Evolutionary conservation across 1,284 basidiomycete genomes (phyloP).

Genomic region (Trametes polyzona): DNA sequence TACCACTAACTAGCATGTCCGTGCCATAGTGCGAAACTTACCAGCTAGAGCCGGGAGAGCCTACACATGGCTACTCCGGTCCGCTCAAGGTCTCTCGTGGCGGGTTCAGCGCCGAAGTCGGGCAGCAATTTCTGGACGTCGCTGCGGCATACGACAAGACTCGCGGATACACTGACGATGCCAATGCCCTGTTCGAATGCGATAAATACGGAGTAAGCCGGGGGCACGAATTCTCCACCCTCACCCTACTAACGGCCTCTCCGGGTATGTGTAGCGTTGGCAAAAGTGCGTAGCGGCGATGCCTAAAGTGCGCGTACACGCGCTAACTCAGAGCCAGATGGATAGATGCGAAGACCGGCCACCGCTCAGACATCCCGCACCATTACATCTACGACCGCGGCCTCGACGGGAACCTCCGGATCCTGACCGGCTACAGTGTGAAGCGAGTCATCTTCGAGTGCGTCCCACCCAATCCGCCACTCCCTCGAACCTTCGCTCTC

Average conservation of each 20-base stretch:
- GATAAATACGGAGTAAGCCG: conserved; percentile 34
- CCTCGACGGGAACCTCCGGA: conserved; percentile 24
- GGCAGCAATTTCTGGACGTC: conserved; percentile 50
- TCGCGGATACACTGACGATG: conserved; percentile 26
- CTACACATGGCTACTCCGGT: conserved; percentile 55
- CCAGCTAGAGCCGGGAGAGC: conserved; percentile 36
- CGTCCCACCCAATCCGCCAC: too few species aligned
- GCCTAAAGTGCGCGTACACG: not conserved
- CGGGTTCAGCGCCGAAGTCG: conserved; percentile 41
- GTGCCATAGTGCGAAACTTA: conserved; percentile 65
- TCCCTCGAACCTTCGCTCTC: too few species aligned
- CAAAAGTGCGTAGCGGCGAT: conserved; percentile 15
- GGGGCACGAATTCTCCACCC: not conserved
- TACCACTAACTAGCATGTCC: too few species aligned
- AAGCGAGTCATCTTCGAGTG: conserved; percentile 33
- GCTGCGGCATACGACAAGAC: conserved; percentile 46
- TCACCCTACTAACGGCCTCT: not conserved
- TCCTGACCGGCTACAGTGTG: conserved; percentile 31
- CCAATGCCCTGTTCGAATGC: conserved; percentile 30
- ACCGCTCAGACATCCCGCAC: conserved; percentile 59
- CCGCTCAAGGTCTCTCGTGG: conserved; percentile 55
- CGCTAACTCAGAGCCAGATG: conserved; percentile 40
- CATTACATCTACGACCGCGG: conserved; percentile 57
- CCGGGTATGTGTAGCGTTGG: conserved; percentile 10
- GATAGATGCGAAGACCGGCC: conserved; percentile 52